Percentiles rank a stretch among this genome's conserved stretches.
Evolutionary conservation across 1,139 yeast species (phyloP).

Genomic region (Debaryomycetaceae sp.): DNA sequence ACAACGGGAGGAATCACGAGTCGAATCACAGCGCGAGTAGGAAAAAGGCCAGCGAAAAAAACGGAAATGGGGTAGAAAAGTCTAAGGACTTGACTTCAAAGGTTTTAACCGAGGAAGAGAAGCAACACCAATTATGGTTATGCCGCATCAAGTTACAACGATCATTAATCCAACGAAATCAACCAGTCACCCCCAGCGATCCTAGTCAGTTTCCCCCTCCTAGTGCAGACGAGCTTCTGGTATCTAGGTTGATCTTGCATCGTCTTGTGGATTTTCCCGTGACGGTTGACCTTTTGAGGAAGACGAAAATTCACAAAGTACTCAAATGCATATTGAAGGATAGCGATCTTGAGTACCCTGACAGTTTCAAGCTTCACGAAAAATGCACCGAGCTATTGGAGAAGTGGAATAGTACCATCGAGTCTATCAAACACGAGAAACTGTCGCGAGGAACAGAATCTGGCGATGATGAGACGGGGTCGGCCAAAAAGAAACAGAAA

Average conservation of each 20-base stretch:
- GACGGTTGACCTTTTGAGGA: slow-evolving; percentile 50
- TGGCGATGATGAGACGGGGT: not conserved
- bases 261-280: slow-evolving; percentile 51
- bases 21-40: not conserved
- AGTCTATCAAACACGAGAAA: slow-evolving; percentile 34
- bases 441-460: slow-evolving; percentile 3
- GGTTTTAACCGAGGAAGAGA: slow-evolving; percentile 30
- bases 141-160: slow-evolving; percentile 46
- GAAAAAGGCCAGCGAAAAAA: slow-evolving; percentile 3
- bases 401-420: slow-evolving; percentile 44
- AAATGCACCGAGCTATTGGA: slow-evolving; percentile 39
- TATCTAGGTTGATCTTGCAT: slow-evolving; percentile 50
- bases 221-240: slow-evolving; percentile 52
- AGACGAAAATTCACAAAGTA: slow-evolving; percentile 53
- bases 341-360: slow-evolving; percentile 39
- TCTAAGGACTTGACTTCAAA: slow-evolving; percentile 8
- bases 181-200: slow-evolving; percentile 36
- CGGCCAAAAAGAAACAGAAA: slow-evolving; percentile 1
- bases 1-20: slow-evolving; percentile 1
- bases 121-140: slow-evolving; percentile 46
- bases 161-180: slow-evolving; percentile 43
- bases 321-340: slow-evolving; percentile 46
- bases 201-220: slow-evolving; percentile 34
- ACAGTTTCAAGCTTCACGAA: slow-evolving; percentile 47
- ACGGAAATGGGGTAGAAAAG: slow-evolving; percentile 6